A percentile compares a stretch with the other conserved stretches of the same genome.
Conservation (phyloP, 1,139 yeast species). For the Kurtzmaniella quercitrusa region DNA sequence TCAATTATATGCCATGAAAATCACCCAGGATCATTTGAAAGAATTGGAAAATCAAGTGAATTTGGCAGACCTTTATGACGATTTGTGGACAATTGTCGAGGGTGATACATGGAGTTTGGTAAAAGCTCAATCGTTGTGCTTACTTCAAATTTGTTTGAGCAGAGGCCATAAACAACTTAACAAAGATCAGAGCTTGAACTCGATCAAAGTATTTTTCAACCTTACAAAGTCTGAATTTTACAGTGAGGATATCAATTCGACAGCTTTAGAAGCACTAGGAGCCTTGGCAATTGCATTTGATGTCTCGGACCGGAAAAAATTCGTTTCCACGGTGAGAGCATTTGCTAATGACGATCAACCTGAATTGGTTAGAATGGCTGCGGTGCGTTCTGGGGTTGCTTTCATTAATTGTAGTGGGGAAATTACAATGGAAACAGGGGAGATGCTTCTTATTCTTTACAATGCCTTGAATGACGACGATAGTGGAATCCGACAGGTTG, state of each 20-base stretch:
- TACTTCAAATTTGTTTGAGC: constrained; percentile 25
- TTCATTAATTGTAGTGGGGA: constrained; percentile 6
- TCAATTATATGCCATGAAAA: constrained; percentile 39
- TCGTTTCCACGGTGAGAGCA: constrained; percentile 24
- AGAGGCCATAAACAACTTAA: background rate
- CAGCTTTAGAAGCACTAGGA: constrained; percentile 50
- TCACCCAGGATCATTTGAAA: constrained; percentile 14
- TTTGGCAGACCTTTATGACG: constrained; percentile 9
- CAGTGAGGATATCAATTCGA: constrained; percentile 44
- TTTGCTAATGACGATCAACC: constrained; percentile 42
- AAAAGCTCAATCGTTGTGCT: constrained; percentile 35
- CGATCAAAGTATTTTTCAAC: constrained; percentile 18
- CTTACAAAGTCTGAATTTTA: constrained; percentile 15
- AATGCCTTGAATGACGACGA: constrained; percentile 59
- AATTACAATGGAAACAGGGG: constrained; percentile 1
- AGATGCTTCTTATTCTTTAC: constrained; percentile 24
- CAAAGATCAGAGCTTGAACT: constrained; percentile 3
- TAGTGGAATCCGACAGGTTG: constrained; percentile 36
- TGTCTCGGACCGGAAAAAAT: constrained; percentile 14
- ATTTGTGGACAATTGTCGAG: constrained; percentile 24
- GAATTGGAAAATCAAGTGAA: constrained; percentile 11
- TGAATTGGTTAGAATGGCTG: constrained; percentile 42
- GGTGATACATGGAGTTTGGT: constrained; percentile 38
- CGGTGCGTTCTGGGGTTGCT: constrained; percentile 37
- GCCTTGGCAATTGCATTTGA: constrained; percentile 23